Evolutionary conservation across 495 filamentous ascomycete genomes (phyloP), one percentile per base, ranked within the genome.

Genomic region (Extremus antarcticus): DNA sequence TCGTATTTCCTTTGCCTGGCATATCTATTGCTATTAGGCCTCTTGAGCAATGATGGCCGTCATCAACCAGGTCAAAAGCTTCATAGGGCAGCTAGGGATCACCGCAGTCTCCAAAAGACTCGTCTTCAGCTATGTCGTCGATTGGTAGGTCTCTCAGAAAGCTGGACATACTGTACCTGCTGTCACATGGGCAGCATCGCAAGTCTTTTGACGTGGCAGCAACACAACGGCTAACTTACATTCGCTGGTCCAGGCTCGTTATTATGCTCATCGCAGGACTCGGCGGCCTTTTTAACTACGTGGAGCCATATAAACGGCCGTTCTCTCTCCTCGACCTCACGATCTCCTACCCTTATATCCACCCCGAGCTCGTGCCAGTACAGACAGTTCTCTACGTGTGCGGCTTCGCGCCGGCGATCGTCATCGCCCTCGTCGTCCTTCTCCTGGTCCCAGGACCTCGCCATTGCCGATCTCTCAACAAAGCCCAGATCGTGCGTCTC

Each of bases 271-370:
- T 69, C 41, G 69, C 69, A 25, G 69, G 50, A 21, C 45, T 67
- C 16, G 68, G 66, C 32, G 63, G 48, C 13, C 67, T 62, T 2
- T 58, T 66, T 43, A 65, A 70, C 55, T 64, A 19, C 41, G 56
- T 68, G 10, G 57, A 43, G 21, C 70, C 70, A 3, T 65, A 64
- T 58, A 55, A 67, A 43, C 54, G 67, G 23, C 69, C 68, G 0
- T 73, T 73, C 55, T 73, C 74, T 25, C 69, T 83, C 2, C 65
- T 71, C 35, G 78, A 86, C 63, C 67, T 75, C 0, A 66, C 57
- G 24, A 83, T 86, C 57, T 77, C 80, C 39, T 83, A 72, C 58
- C 84, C 83, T 0, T 74, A 73, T 58, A 68, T 65, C 20, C 59
- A 67, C 1, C 29, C 29, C 13, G 55, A 76, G 10, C 84, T 75